Conservation (phyloP, 2,329 filamentous ascomycete species). For the Colletotrichum spinosum region DNA sequence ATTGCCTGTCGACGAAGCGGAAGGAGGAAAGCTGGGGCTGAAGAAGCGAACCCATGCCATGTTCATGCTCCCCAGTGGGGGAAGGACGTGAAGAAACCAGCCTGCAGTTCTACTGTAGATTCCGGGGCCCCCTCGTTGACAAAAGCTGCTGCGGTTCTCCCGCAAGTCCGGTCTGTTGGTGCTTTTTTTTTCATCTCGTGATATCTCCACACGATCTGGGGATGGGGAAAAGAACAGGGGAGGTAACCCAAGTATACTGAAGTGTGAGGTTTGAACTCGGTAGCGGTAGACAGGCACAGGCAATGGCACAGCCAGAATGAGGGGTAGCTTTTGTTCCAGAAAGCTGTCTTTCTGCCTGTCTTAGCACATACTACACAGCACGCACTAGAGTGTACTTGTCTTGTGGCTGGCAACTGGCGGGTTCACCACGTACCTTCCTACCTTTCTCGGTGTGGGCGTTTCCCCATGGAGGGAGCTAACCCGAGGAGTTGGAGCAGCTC, state of each 20-base stretch:
- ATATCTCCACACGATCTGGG: constrained; percentile 38
- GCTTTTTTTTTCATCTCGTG: constrained; percentile 31
- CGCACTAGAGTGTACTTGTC: too few relatives aligned
- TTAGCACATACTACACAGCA: too few relatives aligned
- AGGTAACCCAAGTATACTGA: too few relatives aligned
- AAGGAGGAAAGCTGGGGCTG: neutral
- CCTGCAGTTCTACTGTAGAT: constrained; percentile 19
- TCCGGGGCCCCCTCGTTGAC: constrained; percentile 32
- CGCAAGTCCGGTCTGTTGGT: constrained; percentile 27
- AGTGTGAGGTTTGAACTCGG: too few relatives aligned
- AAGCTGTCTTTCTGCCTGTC: constrained; percentile 16
- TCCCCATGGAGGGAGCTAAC: constrained; percentile 36
- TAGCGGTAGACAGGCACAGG: too few relatives aligned
- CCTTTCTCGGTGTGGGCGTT: neutral
- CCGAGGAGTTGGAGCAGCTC: constrained; percentile 9
- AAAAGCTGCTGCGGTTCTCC: constrained; percentile 24
- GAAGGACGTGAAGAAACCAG: too few relatives aligned
- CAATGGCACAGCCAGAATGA: constrained; percentile 14
- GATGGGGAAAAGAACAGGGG: constrained; percentile 29
- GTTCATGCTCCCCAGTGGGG: constrained; percentile 31
- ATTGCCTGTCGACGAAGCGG: constrained; percentile 10
- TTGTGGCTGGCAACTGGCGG: too few relatives aligned
- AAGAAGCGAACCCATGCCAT: too few relatives aligned
- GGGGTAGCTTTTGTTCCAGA: constrained; percentile 36
- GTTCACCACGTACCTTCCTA: too few relatives aligned